Base-by-base conservation (phyloP, 345 rosid species). In the Syzygium aromaticum region DNA sequence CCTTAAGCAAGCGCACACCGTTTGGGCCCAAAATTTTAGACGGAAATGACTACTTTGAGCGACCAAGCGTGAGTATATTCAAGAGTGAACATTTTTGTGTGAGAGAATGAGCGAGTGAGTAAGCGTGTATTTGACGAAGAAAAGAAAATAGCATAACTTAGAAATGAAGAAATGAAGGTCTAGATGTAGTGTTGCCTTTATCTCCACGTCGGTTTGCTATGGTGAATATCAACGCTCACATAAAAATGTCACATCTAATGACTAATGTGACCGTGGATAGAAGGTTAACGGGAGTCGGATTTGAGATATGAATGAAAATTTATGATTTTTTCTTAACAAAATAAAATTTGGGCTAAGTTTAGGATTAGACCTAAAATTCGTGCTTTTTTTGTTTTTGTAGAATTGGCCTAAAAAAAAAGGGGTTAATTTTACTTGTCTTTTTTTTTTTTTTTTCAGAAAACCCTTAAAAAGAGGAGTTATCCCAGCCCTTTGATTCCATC, bases 281-380 rank as follows among this genome's bases (percentile, higher is more conserved):
- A 59, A n/a, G 6, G 16, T 11, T 59, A 27, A 59, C 0, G 4
- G 3, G 1, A 1, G 1, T 0, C 0, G 4, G 0, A 57, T 57
- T 57, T 57, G 0, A 0, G 0, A 22, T 4, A 54, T 1, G n/a
- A 11, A 6, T 56, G 13, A 56, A 56, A 23, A 6, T 56, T 56
- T 0, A 2, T 56, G 0, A 1, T 23, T 56, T 56, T 23, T 54
- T 53, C 0, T 22, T 8, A 56, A 56, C 14, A 57, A 57, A 0
- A 23, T 57, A 23, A 56, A 56, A n/a, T 23, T 0, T 56, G 1
- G 63, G n/a, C 14, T 0, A 3, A 0, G 46, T 43, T 56, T 56
- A 13, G 25, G 63, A 4, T 0, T 8, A 1, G 23, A 56, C 0
- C 0, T 0, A 0, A 23, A 56, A 2, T 23, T 23, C 0, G 0